Conservation (phyloP, 208 protist species). For the Naegleria lovaniensis region DNA sequence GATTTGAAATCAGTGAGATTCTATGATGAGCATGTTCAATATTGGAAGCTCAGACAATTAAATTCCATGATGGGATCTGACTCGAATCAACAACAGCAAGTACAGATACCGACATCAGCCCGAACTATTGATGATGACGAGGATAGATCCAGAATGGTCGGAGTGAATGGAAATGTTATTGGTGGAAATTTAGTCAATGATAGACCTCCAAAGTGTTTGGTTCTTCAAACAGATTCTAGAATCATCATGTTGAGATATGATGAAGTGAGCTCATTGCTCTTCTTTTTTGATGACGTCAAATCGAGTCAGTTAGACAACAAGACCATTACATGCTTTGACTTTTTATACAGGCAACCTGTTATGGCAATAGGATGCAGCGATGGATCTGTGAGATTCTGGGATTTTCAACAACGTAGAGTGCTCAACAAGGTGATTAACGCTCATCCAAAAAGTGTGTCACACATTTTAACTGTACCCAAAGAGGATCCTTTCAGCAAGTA, state of each 20-base stretch:
- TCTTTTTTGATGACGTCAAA: slow-evolving; percentile 22
- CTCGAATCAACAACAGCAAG: neutral
- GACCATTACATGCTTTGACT: neutral
- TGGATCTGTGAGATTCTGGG: slow-evolving; percentile 20
- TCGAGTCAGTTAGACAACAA: neutral
- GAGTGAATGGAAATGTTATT: neutral
- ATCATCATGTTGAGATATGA: slow-evolving; percentile 21
- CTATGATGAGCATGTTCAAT: neutral
- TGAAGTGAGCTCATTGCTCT: neutral
- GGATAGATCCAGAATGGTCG: neutral
- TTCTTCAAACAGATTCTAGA: slow-evolving; percentile 14
- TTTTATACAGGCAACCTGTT: slow-evolving; percentile 1
- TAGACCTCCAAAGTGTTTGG: slow-evolving; percentile 4
- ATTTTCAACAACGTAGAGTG: neutral
- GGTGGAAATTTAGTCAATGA: neutral
- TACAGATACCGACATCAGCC: neutral
- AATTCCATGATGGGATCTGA: neutral
- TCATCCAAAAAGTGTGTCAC: slow-evolving; percentile 4
- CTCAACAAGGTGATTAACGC: neutral
- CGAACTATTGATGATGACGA: neutral
- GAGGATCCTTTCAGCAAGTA: neutral
- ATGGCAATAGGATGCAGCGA: neutral
- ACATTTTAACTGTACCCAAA: neutral
- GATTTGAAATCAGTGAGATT: neutral
- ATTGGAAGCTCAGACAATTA: slow-evolving; percentile 12